Conservation (phyloP, 176 grass and related monocot genomes). For the Guadua angustifolia region DNA sequence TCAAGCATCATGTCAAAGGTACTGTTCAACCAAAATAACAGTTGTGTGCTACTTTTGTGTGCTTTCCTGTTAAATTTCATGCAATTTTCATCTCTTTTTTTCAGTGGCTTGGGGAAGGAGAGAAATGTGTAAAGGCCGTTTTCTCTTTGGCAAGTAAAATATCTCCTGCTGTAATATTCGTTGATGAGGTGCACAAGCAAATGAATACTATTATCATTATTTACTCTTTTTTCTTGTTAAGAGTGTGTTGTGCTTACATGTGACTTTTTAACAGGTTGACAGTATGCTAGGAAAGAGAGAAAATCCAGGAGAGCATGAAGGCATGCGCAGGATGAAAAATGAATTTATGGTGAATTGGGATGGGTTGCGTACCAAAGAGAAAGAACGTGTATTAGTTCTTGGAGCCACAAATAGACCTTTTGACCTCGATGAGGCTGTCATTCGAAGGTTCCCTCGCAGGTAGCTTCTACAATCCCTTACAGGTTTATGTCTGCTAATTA, state of each 20-base stretch:
- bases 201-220: conserved; percentile 9
- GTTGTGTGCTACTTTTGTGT: conserved; percentile 45
- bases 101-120: conserved; percentile 99
- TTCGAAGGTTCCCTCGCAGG: conserved; percentile 96
- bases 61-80: conserved; percentile 39
- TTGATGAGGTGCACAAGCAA: conserved; percentile 77
- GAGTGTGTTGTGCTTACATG: neutral
- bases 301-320: conserved; percentile 97
- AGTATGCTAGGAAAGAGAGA: conserved; percentile 99
- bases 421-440: conserved; percentile 98
- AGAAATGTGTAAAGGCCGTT: conserved; percentile 96
- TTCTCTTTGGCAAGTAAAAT: conserved; percentile 98
- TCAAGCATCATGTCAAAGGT: conserved; percentile 99
- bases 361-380: conserved; percentile 94
- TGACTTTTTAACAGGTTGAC: conserved; percentile 64
- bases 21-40: conserved; percentile 35
- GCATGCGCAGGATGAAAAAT: conserved; percentile 71
- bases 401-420: conserved; percentile 97
- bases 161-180: conserved; percentile 90
- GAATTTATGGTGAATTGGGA: conserved; percentile 77
- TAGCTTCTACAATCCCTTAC: conserved; percentile 22
- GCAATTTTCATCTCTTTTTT: conserved; percentile 18
- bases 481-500: conserved; percentile 1
- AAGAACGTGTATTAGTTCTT: conserved; percentile 91
- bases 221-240: neutral